Evolutionary conservation across 2,329 filamentous ascomycete genomes (phyloP).

Genomic region (Nannizzia gypsea): DNA sequence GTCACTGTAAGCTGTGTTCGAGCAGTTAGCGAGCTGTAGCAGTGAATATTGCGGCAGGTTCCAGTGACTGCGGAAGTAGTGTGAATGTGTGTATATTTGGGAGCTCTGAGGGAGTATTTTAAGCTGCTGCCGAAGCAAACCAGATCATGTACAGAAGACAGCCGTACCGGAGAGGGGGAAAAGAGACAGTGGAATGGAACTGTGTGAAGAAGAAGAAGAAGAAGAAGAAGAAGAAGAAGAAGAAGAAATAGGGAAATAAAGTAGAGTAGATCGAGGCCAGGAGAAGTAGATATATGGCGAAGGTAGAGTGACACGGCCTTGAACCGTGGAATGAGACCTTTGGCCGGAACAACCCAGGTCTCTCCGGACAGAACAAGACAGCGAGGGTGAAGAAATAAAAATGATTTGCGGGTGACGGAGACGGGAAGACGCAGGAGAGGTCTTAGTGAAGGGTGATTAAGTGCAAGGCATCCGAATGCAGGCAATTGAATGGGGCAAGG

Average conservation of each 20-base stretch:
- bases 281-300: background rate
- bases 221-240: background rate
- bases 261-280: background rate
- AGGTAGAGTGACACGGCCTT: background rate
- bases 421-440: slow-evolving; percentile 4
- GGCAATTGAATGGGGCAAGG: slow-evolving; percentile 13
- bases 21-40: background rate
- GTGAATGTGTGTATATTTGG: background rate
- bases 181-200: background rate
- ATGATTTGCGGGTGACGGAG: background rate
- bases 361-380: background rate
- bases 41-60: background rate
- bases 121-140: background rate
- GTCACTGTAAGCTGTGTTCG: background rate
- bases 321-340: background rate
- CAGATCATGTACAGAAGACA: slow-evolving; percentile 5
- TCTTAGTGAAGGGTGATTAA: slow-evolving; percentile 2
- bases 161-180: background rate
- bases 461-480: slow-evolving; percentile 7
- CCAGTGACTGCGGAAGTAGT: background rate
- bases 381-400: background rate
- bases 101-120: background rate
- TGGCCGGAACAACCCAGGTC: slow-evolving; percentile 15
- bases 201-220: background rate
- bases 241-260: background rate